Percentiles rank a stretch among this genome's conserved stretches.
These are phyloP conservation scores for Saccharomyces mikatae DNA, from an alignment of 805 yeast species.

Conservation along the genomic window DNA sequence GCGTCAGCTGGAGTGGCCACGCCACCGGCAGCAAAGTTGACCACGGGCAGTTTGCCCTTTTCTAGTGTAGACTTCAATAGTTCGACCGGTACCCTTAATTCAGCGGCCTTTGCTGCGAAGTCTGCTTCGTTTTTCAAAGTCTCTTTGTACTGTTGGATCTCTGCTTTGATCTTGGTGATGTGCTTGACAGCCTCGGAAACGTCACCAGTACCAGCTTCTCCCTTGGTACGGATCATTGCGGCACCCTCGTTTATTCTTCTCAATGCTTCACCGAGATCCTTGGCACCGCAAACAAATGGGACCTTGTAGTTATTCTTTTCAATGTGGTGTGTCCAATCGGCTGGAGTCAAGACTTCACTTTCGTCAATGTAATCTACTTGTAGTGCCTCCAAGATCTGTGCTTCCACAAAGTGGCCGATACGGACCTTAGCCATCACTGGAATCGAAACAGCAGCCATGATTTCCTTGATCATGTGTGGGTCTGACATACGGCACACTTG, in stretches of 20 bases:
- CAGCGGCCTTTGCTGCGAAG: slow-evolving; percentile 44
- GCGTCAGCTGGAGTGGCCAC: slow-evolving; percentile 86
- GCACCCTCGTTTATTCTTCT: slow-evolving; percentile 77
- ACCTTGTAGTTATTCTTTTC: slow-evolving; percentile 51
- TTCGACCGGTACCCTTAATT: slow-evolving; percentile 52
- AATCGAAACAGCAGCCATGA: slow-evolving; percentile 56
- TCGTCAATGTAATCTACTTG: slow-evolving; percentile 78
- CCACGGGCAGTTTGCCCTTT: slow-evolving; percentile 65
- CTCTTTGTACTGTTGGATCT: slow-evolving; percentile 36
- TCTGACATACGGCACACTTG: slow-evolving; percentile 83
- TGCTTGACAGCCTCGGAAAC: slow-evolving; percentile 76
- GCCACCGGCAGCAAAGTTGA: slow-evolving; percentile 84
- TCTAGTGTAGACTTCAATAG: slow-evolving; percentile 37
- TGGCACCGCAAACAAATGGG: slow-evolving; percentile 82
- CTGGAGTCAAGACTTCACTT: slow-evolving; percentile 77
- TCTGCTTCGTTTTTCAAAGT: slow-evolving; percentile 39
- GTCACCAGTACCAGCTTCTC: slow-evolving; percentile 88
- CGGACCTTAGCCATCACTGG: slow-evolving; percentile 84
- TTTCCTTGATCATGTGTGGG: slow-evolving; percentile 67
- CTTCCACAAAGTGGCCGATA: slow-evolving; percentile 78
- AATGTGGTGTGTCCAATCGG: slow-evolving; percentile 62
- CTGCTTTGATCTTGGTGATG: slow-evolving; percentile 49
- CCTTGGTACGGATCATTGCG: slow-evolving; percentile 80
- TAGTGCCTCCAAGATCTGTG: slow-evolving; percentile 63
- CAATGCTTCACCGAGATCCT: slow-evolving; percentile 72